A percentile compares a stretch with the other conserved stretches of the same genome.
phyloP scores from a whole-genome alignment of 495 filamentous ascomycete species.

The Clohesyomyces aquaticus region DNA sequence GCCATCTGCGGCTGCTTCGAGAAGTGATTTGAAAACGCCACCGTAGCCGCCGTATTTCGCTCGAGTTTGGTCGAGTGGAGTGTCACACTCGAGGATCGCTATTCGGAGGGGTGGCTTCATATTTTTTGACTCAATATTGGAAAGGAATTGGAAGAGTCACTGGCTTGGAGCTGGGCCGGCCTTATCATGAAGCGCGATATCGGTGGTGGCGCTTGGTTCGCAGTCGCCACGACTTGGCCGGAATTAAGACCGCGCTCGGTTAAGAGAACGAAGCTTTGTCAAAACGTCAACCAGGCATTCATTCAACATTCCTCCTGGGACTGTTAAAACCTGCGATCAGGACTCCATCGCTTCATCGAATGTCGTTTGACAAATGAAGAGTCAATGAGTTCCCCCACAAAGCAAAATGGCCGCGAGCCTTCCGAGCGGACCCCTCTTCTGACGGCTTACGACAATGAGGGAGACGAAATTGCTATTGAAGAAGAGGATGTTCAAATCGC shows the following conservation, averaged over 20 bases:
- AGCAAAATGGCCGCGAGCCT: conserved; percentile 6
- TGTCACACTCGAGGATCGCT: conserved; percentile 83
- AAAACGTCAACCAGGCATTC: too few species aligned
- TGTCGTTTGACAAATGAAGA: neutral
- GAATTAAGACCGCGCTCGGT: too few species aligned
- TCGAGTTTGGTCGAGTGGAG: conserved; percentile 59
- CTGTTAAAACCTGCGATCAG: neutral
- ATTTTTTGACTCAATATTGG: neutral
- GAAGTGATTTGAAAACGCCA: conserved; percentile 69
- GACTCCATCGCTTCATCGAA: neutral
- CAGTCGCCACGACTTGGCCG: too few species aligned
- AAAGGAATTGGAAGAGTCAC: neutral
- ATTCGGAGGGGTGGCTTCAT: conserved; percentile 68
- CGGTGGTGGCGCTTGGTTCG: neutral
- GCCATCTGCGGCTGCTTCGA: conserved; percentile 56
- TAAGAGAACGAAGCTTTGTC: too few species aligned
- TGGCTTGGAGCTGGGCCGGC: neutral
- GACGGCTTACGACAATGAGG: neutral
- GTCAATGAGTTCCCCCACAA: neutral
- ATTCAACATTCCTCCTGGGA: too few species aligned
- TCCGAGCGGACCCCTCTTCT: conserved; percentile 36
- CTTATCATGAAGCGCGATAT: conserved; percentile 17
- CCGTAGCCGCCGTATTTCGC: conserved; percentile 72
- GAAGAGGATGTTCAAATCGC: conserved; percentile 12
- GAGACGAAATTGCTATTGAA: conserved; percentile 23